Conservation (phyloP, 2,329 filamentous ascomycete species). For the Cladobotryum mycophilum region DNA sequence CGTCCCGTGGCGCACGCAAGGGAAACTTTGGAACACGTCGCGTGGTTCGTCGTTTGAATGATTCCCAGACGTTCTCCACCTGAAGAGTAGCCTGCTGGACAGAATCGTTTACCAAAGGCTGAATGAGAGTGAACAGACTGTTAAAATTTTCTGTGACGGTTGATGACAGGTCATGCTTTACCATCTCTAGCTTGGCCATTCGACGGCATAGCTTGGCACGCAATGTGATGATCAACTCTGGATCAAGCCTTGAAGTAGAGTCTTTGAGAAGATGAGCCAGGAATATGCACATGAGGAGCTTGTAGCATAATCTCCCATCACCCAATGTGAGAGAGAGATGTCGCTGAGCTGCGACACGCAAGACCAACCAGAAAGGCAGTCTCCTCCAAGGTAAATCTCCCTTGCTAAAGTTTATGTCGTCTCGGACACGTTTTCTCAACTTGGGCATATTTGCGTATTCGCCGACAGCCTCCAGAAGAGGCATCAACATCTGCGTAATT, state of each 20-base stretch:
- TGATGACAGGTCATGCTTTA: too few species aligned
- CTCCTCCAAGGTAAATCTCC: constrained; percentile 3
- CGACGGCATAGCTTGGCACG: constrained; percentile 9
- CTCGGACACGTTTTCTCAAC: constrained; percentile 53
- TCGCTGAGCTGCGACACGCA: constrained; percentile 10
- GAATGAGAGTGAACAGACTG: too few species aligned
- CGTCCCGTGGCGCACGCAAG: constrained; percentile 22
- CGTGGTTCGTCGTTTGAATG: constrained; percentile 30
- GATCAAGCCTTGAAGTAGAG: constrained; percentile 29
- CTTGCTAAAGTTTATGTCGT: constrained; percentile 29
- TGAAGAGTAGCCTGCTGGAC: constrained; percentile 15
- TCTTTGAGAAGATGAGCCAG: neutral
- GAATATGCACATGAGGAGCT: constrained; percentile 7
- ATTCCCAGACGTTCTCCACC: constrained; percentile 32
- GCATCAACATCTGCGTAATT: constrained; percentile 8
- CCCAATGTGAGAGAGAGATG: constrained; percentile 26
- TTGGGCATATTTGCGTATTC: constrained; percentile 25
- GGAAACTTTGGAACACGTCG: constrained; percentile 39
- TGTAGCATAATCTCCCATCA: constrained; percentile 2
- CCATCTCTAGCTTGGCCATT: constrained; percentile 20
- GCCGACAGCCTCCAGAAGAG: constrained; percentile 4
- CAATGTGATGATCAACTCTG: constrained; percentile 1
- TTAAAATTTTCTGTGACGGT: too few species aligned
- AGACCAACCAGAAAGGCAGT: constrained; percentile 8
- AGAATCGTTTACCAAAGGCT: too few species aligned